A percentile compares a stretch with the other conserved stretches of the same genome.
phyloP scores from a whole-genome alignment of 805 yeast species.

The Candida coquimbonensis region DNA sequence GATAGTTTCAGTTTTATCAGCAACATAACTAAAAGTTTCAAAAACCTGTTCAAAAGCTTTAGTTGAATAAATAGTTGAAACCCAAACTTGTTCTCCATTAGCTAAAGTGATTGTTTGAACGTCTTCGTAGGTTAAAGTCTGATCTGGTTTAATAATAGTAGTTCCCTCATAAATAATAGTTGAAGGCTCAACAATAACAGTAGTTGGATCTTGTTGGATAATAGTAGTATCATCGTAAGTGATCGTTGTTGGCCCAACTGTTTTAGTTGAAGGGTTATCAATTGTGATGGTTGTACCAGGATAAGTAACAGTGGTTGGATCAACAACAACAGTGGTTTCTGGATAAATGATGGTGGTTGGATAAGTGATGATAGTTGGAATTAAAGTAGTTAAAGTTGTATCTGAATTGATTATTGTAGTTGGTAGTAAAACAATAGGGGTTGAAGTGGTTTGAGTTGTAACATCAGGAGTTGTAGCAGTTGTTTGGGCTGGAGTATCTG shows the following conservation, averaged over 20 bases:
- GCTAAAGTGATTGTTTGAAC: too few species aligned
- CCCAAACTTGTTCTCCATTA: too few species aligned
- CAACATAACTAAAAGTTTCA: too few species aligned
- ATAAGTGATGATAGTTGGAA: too few species aligned
- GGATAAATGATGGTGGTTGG: slow-evolving; percentile 2
- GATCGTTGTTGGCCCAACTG: slow-evolving; percentile 6
- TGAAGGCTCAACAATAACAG: too few species aligned
- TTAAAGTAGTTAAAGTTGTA: too few species aligned
- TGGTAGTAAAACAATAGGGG: slow-evolving; percentile 5
- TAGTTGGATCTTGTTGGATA: neutral
- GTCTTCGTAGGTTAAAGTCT: too few species aligned
- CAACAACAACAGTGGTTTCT: neutral
- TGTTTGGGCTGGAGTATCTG: slow-evolving; percentile 3
- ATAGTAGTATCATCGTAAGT: slow-evolving; percentile 11
- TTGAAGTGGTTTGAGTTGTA: neutral
- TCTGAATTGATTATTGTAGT: slow-evolving; percentile 7
- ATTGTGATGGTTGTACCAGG: slow-evolving; percentile 4
- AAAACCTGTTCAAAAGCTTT: too few species aligned
- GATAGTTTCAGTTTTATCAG: too few species aligned
- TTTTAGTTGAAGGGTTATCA: neutral
- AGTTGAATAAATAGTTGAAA: too few species aligned
- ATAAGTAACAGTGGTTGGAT: neutral
- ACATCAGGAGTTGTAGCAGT: slow-evolving; percentile 1
- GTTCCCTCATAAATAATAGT: neutral
- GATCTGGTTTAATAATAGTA: slow-evolving; percentile 1